Evolutionary conservation across 192 early-diverging fungal species (phyloP).

Genomic region (Linnemannia elongata): DNA sequence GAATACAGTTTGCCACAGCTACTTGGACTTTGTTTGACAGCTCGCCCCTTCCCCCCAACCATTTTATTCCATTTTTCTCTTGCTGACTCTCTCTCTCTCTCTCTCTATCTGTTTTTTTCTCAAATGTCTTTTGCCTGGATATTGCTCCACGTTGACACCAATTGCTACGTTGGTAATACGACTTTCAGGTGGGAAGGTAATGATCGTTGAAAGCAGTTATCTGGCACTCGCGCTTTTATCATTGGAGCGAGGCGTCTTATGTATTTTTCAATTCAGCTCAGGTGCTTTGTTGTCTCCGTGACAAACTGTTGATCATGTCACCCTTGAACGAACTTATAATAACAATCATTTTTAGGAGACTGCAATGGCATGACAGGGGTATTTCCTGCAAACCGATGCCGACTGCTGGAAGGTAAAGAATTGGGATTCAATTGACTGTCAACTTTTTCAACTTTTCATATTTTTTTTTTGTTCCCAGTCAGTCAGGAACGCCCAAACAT

Average conservation of each 20-base stretch:
- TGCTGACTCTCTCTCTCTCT: background rate
- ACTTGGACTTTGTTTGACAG: background rate
- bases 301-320: conserved; percentile 3
- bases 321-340: background rate
- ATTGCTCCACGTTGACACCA: background rate
- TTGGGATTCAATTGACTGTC: background rate
- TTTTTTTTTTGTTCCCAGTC: too few species aligned
- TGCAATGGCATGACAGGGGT: conserved; percentile 50
- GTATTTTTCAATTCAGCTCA: background rate
- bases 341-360: conserved; percentile 13
- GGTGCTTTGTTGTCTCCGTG: background rate
- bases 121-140: background rate
- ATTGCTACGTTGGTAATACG: background rate
- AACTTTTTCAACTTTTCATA: too few species aligned
- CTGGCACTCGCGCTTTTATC: background rate
- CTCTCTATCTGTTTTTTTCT: background rate
- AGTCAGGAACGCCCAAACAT: too few species aligned
- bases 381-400: conserved; percentile 51
- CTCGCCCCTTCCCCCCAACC: background rate
- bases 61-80: background rate
- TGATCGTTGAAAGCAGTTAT: background rate
- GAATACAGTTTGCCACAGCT: background rate
- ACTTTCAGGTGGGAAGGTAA: conserved; percentile 50
- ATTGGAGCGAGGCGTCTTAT: background rate
- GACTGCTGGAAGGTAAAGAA: conserved; percentile 32